Conservation (phyloP, 2,329 filamentous ascomycete genomes). For the Colletotrichum sp. region DNA sequence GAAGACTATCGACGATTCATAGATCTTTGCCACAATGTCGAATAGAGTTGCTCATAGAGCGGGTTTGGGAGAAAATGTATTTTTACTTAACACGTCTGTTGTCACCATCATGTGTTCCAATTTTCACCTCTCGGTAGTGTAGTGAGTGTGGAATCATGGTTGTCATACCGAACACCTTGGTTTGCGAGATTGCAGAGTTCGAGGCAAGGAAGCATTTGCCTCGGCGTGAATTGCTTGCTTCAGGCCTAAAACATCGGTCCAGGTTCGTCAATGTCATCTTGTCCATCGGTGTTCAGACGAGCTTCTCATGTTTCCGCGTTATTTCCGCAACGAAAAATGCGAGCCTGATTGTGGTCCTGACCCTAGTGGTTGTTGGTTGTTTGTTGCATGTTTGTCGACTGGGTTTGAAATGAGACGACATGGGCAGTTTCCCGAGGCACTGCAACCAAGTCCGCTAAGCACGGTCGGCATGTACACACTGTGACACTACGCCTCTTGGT, state of each 20-base stretch:
- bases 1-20: neutral
- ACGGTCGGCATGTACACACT: neutral
- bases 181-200: neutral
- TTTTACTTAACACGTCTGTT: neutral
- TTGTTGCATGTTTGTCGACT: neutral
- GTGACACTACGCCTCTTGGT: neutral
- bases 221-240: neutral
- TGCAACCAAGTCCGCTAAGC: neutral
- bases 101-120: neutral
- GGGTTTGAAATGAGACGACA: neutral
- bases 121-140: neutral
- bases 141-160: neutral
- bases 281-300: neutral
- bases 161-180: neutral
- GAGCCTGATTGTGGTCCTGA: neutral
- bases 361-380: neutral
- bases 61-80: neutral
- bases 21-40: neutral
- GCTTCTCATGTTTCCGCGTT: neutral
- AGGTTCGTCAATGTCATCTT: neutral
- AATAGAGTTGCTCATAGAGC: neutral
- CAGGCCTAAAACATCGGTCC: neutral
- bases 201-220: neutral
- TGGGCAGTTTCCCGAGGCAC: neutral
- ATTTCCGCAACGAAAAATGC: neutral